These are phyloP conservation scores for Lepidium aucheri DNA, from an alignment of 345 rosid species.

Conservation along the genomic window DNA sequence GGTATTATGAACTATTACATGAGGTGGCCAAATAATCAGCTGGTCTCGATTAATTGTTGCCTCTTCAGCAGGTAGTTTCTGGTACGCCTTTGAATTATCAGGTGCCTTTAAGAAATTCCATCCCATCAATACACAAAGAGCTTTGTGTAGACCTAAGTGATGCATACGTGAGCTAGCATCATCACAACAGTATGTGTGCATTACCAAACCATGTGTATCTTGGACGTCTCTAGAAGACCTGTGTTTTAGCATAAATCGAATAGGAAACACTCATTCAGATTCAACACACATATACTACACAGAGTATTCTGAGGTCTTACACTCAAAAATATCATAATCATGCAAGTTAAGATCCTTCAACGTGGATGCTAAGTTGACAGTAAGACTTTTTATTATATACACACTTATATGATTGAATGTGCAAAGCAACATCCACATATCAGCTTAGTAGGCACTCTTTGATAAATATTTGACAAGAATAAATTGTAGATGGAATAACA, in stretches of 20 bases:
- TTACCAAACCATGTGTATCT: conserved; percentile 85
- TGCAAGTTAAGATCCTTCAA: not conserved
- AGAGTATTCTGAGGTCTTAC: conserved; percentile 25
- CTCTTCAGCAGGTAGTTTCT: conserved; percentile 62
- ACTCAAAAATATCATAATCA: conserved; percentile 16
- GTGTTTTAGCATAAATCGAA: conserved; percentile 64
- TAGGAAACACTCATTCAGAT: conserved; percentile 50
- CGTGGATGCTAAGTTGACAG: not conserved
- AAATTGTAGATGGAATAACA: not conserved
- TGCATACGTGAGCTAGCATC: conserved; percentile 66
- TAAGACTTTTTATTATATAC: not conserved
- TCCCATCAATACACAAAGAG: conserved; percentile 93
- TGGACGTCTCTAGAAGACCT: conserved; percentile 84
- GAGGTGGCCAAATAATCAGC: conserved; percentile 94
- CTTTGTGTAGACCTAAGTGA: conserved; percentile 95
- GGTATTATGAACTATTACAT: conserved; percentile 88
- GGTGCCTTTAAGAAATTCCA: conserved; percentile 84
- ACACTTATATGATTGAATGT: not conserved
- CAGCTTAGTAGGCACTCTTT: not conserved
- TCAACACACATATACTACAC: conserved; percentile 23
- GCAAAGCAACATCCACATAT: conserved; percentile 6
- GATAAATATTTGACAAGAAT: not conserved
- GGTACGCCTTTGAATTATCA: conserved; percentile 79
- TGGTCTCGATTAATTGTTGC: conserved; percentile 79
- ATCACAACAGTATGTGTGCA: conserved; percentile 88